Base-by-base conservation (phyloP, 768 basidiomycete species). In the Tulasnella sp. region DNA sequence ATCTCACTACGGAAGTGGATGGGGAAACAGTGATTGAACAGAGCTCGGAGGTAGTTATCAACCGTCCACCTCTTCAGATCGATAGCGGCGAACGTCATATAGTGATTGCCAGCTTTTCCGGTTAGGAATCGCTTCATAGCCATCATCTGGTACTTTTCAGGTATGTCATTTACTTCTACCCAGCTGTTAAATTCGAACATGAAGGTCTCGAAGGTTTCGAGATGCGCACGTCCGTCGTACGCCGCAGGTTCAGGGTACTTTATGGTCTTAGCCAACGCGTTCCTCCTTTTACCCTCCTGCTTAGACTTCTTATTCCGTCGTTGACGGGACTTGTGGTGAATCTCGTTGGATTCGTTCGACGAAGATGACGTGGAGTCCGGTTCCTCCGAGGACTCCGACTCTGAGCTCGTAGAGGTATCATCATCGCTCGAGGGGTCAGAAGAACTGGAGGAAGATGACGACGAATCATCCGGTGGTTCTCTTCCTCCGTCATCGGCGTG, bases 21-120 rank as follows among this genome's bases (percentile, higher is more conserved):
- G 0, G 76, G 50, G 41, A 78, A 78, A 11, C 76, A 75, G n/a
- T 78, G 42, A 28, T 78, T 42, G 12, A 78, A 78, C 18, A 78
- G 48, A 0, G n/a, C 76, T 50, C 18, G 9, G 12, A 28, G 41
- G 22, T 69, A 54, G 14, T 31, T 76, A 1, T 44, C 28, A 40
- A 76, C 28, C 2, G 75, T 37, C 31, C 28, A 76, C 20, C 14
- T 44, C 40, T 8, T 40, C 12, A 42, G 75, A 8, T 76, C 46
- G 2, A 28, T 16, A 0, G 75, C 75, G 0, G 42, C 75, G 44
- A 34, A 76, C 9, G n/a, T 28, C 75, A 76, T 76, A 37, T 37
- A 76, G 7, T 44, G 41, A 28, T 76, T 2, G 6, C 40, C 37
- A 14, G 28, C 75, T 48, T 41, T 5, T 3, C 16, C 75, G 2